Conservation (phyloP, 805 yeast genomes). For the Starmerella vitae region DNA sequence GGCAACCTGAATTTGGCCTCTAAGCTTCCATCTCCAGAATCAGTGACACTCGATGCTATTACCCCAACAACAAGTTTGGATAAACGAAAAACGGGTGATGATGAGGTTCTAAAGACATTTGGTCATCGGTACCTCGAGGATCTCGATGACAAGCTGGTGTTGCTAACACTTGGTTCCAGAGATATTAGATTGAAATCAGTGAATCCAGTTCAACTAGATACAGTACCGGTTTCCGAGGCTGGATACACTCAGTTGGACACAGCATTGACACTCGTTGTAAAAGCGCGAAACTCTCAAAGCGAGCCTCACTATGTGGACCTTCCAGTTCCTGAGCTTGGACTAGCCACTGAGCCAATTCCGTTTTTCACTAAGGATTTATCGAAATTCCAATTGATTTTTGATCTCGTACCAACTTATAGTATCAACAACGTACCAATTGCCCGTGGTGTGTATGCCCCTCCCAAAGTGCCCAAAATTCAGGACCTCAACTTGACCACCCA, state of each 20-base stretch:
- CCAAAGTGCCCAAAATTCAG: conserved; percentile 30
- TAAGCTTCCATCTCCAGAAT: conserved; percentile 29
- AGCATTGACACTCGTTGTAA: conserved; percentile 61
- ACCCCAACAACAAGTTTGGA: not conserved
- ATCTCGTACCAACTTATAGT: conserved; percentile 72
- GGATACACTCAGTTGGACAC: conserved; percentile 79
- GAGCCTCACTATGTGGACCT: conserved; percentile 59
- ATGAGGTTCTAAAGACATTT: conserved; percentile 60
- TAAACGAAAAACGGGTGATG: conserved; percentile 8
- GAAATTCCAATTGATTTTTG: conserved; percentile 53
- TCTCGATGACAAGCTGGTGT: conserved; percentile 50
- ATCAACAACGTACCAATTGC: conserved; percentile 41
- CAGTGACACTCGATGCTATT: conserved; percentile 1
- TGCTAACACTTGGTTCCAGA: conserved; percentile 76
- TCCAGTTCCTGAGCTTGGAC: conserved; percentile 68
- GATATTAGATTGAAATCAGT: conserved; percentile 48
- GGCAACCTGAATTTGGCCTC: conserved; percentile 69
- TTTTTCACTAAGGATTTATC: conserved; percentile 37
- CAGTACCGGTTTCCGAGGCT: conserved; percentile 61
- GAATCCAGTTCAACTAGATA: conserved; percentile 50
- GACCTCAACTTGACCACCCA: conserved; percentile 47
- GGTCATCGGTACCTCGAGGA: conserved; percentile 61
- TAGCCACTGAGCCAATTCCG: conserved; percentile 47
- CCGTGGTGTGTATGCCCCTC: conserved; percentile 72
- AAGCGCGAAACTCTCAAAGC: conserved; percentile 29